Conservation (phyloP, 495 filamentous ascomycete species). For the Wilcoxina mikolae region DNA sequence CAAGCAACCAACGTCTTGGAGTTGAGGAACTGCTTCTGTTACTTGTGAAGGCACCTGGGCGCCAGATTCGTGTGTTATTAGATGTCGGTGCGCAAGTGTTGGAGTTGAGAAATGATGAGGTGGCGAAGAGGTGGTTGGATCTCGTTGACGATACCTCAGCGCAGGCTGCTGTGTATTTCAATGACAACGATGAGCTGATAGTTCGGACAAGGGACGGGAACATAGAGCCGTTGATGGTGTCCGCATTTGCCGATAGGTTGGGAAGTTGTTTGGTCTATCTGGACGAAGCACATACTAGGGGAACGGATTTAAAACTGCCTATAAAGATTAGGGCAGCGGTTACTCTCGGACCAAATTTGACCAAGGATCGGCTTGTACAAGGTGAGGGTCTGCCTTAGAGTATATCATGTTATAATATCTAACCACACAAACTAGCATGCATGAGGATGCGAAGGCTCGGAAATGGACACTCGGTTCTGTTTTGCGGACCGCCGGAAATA, state of each 20-base stretch:
- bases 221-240: conserved; percentile 40
- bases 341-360: conserved; percentile 49
- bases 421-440: conserved; percentile 47
- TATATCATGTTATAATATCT: too few relatives aligned
- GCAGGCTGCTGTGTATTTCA: conserved; percentile 42
- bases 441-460: conserved; percentile 53
- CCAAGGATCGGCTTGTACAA: conserved; percentile 62
- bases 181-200: conserved; percentile 37
- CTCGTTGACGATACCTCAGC: conserved; percentile 16
- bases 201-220: conserved; percentile 34
- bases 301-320: conserved; percentile 57
- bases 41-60: conserved; percentile 31
- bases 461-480: conserved; percentile 46
- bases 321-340: conserved; percentile 47
- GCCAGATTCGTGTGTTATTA: conserved; percentile 44
- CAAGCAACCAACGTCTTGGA: conserved; percentile 14
- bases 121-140: conserved; percentile 38
- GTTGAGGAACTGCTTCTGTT: conserved; percentile 37
- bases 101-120: conserved; percentile 39
- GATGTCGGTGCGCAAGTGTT: conserved; percentile 64
- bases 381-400: conserved; percentile 42
- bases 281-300: conserved; percentile 63
- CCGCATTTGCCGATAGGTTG: conserved; percentile 46
- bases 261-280: conserved; percentile 54
- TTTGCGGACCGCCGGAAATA: conserved; percentile 43